phyloP scores from a whole-genome alignment of 2,329 filamentous ascomycete genomes.

The Penicillium sp. region DNA sequence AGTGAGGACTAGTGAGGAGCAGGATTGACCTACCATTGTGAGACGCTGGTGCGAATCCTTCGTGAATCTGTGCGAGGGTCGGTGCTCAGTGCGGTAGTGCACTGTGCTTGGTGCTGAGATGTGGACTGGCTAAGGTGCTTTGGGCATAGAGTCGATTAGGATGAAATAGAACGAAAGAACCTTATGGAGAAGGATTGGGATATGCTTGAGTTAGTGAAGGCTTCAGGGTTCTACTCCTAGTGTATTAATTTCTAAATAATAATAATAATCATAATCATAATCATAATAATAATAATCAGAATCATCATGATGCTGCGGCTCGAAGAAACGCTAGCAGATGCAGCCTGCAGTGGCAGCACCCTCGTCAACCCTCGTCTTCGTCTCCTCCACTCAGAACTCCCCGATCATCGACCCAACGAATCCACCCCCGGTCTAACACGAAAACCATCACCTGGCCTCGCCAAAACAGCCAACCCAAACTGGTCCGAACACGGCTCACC shows the following conservation, averaged over 20 bases:
- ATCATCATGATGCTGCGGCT: background rate
- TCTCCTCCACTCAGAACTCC: background rate
- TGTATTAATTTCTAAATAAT: background rate
- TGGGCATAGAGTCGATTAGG: background rate
- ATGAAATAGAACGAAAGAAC: background rate
- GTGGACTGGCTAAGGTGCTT: background rate
- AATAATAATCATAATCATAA: background rate
- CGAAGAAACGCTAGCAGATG: background rate
- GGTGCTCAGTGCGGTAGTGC: background rate
- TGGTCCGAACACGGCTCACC: background rate
- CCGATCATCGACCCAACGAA: background rate
- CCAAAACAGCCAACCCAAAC: background rate
- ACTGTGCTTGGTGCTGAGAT: background rate
- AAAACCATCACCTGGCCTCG: constrained; percentile 5
- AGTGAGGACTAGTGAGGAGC: background rate
- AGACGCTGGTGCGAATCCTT: constrained; percentile 23
- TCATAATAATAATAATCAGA: background rate
- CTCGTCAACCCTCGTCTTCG: background rate
- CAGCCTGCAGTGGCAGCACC: background rate
- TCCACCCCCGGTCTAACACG: constrained; percentile 1
- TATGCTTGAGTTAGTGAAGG: background rate
- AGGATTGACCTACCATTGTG: constrained; percentile 21
- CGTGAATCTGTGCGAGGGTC: constrained; percentile 6
- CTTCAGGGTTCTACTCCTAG: background rate
- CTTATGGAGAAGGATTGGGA: background rate